phyloP scores from a whole-genome alignment of 73 alveolate species.

The Tetrahymena borealis region DNA sequence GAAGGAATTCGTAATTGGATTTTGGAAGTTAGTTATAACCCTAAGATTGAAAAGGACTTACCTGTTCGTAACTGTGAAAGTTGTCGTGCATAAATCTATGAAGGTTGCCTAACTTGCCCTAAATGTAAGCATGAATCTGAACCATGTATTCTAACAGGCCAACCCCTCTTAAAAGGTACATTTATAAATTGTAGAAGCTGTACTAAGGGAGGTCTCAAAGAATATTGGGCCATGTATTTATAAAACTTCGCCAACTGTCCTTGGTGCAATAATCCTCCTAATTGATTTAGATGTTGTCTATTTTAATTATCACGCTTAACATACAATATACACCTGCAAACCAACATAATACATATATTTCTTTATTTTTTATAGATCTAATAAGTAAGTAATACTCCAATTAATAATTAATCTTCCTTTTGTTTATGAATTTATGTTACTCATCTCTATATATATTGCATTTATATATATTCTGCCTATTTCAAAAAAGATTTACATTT shows the following conservation, averaged over 20 bases:
- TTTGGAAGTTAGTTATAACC: conserved; percentile 74
- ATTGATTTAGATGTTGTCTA: conserved; percentile 6
- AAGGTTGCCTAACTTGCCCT: conserved; percentile 74
- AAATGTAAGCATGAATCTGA: conserved; percentile 70
- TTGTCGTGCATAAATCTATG: conserved; percentile 86
- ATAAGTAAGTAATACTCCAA: too few relatives aligned
- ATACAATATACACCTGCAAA: too few relatives aligned
- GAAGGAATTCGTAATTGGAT: conserved; percentile 97
- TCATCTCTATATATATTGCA: too few relatives aligned
- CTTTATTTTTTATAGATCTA: too few relatives aligned
- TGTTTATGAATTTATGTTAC: too few relatives aligned
- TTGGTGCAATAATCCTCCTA: conserved; percentile 68
- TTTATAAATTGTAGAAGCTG: conserved; percentile 84
- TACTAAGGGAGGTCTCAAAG: conserved; percentile 89
- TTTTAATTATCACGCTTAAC: too few relatives aligned
- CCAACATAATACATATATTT: too few relatives aligned
- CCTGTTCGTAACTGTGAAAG: conserved; percentile 79
- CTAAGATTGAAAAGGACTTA: conserved; percentile 62
- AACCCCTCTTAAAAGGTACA: conserved; percentile 82
- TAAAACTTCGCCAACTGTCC: conserved; percentile 71
- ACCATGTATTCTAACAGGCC: conserved; percentile 94
- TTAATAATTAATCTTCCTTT: too few relatives aligned
- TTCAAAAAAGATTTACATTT: too few relatives aligned
- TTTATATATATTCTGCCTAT: too few relatives aligned
- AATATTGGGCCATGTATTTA: conserved; percentile 91